Evolutionary conservation across 768 basidiomycete species (phyloP).

Genomic region (Mycena vitilis): DNA sequence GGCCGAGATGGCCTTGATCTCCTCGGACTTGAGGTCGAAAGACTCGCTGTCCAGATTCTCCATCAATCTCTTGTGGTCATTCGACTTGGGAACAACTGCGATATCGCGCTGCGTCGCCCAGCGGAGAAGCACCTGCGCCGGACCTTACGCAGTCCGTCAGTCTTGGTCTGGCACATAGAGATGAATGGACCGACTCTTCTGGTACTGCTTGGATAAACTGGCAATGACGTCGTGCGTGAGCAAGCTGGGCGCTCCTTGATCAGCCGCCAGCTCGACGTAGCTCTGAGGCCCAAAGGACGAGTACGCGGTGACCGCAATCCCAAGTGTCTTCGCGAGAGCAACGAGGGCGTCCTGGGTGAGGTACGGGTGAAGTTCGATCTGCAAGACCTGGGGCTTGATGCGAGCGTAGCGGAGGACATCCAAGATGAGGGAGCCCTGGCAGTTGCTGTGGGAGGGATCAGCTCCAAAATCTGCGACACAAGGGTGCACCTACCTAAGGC

Average conservation of each 20-base stretch:
- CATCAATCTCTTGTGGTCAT: conserved; percentile 55
- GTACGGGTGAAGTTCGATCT: conserved; percentile 80
- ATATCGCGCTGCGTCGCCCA: conserved; percentile 84
- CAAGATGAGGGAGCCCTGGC: conserved; percentile 74
- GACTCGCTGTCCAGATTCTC: conserved; percentile 64
- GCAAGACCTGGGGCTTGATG: conserved; percentile 75
- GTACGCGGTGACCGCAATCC: conserved; percentile 76
- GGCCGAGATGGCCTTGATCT: conserved; percentile 57
- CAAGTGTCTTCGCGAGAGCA: conserved; percentile 63
- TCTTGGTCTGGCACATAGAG: neutral
- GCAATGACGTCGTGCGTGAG: conserved; percentile 60
- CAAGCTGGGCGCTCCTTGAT: conserved; percentile 63
- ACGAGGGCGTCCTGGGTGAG: conserved; percentile 70
- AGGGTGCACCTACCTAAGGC: conserved; percentile 63
- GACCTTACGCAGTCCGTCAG: conserved; percentile 48
- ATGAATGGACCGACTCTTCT: conserved; percentile 56
- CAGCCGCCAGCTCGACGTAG: conserved; percentile 75
- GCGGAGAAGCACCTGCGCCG: conserved; percentile 80
- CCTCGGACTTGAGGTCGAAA: conserved; percentile 62
- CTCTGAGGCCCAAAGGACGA: conserved; percentile 61
- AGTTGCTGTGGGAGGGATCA: conserved; percentile 64
- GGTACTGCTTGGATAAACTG: conserved; percentile 59
- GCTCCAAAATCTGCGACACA: conserved; percentile 2
- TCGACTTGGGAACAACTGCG: conserved; percentile 78
- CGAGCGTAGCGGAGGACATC: conserved; percentile 86